Evolutionary conservation across 768 basidiomycete species (phyloP).

Genomic region (Saitozyma sp.): DNA sequence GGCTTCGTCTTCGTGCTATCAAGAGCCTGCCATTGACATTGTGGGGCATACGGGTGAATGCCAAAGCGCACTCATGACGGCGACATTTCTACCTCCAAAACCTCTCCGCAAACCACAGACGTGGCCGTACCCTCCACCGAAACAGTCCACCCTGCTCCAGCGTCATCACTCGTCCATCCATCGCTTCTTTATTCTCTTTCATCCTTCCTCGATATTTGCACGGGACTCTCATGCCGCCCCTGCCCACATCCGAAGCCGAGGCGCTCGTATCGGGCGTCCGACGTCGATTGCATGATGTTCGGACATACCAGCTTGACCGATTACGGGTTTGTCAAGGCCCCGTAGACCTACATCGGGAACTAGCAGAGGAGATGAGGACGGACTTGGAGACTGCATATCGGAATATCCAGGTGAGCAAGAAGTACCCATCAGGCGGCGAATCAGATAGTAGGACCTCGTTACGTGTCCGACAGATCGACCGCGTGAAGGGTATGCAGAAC

Average conservation of each 20-base stretch:
- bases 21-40: too few relatives aligned
- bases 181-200: background rate
- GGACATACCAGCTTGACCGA: conserved; percentile 72
- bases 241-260: background rate
- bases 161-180: background rate
- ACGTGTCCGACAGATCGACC: background rate
- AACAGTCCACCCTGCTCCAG: too few relatives aligned
- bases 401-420: conserved; percentile 65
- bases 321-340: conserved; percentile 70
- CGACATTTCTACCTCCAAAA: too few relatives aligned
- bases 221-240: too few relatives aligned
- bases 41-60: too few relatives aligned
- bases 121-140: too few relatives aligned
- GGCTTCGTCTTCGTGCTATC: too few relatives aligned
- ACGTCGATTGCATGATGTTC: conserved; percentile 61
- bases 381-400: conserved; percentile 66
- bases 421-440: background rate
- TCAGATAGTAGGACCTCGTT: background rate
- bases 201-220: background rate
- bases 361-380: conserved; percentile 72
- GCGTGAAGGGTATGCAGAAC: conserved; percentile 7
- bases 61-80: too few relatives aligned
- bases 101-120: too few relatives aligned
- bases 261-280: conserved; percentile 2
- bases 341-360: conserved; percentile 67